Evolutionary conservation across 495 filamentous ascomycete genomes (phyloP), one percentile per base, ranked within the genome.

Genomic region (Aspergillus carlsbadensis): DNA sequence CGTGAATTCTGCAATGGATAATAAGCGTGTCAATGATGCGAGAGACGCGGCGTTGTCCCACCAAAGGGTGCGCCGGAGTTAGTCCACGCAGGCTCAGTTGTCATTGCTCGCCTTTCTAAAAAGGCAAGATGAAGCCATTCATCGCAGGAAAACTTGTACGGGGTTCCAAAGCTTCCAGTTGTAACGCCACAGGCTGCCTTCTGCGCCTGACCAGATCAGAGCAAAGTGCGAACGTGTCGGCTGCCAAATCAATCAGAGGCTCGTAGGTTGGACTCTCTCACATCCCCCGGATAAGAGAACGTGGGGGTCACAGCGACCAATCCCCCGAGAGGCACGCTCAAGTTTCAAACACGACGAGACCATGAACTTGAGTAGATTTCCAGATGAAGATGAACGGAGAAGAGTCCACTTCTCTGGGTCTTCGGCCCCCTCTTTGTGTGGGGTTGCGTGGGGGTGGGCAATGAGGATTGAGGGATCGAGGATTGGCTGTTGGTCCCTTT

Each of bases 361-460:
- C 33, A 15, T 36, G 7, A 22, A 46, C 41, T 18, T 37, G 34
- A 39, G 22, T 37, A 31, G n/a, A 14, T 3, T 29, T 29, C 26
- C 8, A 54, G 40, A 17, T 3, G 39, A 44, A 35, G 36, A 24
- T 39, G 34, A 26, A n/a, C n/a, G n/a, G n/a, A n/a, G n/a, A n/a
- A n/a, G n/a, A 46, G 41, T 22, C 13, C 15, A 44, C 36, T 26
- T 14, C 17, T 39, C 18, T 18, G 40, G 10, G 6, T 29, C 26
- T 35, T 40, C 7, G 11, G 6, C 24, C 31, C 54, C 54, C 54
- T 43, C 54, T 14, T 44, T 50, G 22, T 50, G 54, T 57, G 54
- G 54, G 54, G 54, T 50, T 57, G 54, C 54, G 54, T 57, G 54
- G 54, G 54, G 54, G 54, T 57, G 15, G 21, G n/a, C 20, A 22